Base-by-base conservation (phyloP, 441 rosid species). In the Brassica balearica region DNA sequence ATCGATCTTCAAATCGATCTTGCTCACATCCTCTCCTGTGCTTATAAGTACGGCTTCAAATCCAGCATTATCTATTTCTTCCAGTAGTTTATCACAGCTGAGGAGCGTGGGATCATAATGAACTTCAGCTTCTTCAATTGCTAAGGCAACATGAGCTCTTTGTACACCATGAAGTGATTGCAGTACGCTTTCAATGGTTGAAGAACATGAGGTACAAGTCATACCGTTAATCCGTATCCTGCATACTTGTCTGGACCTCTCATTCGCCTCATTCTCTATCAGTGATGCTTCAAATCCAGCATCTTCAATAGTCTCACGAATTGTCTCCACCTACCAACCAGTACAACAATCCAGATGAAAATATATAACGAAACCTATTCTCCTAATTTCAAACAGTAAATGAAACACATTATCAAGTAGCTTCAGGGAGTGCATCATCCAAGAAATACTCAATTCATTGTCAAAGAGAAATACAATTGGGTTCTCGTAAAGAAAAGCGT, bases 151-250 rank as follows among this genome's bases (percentile, higher is more conserved):
- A 71, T 81, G 96, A 53, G 89, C 97, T 58, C 85, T 91, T 23
- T 70, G 84, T 6, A 95, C 97, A 7, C 97, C 99, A 41, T 48
- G 68, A 75, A 90, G 70, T 8, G 81, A 82, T 87, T 84, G 88
- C 72, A 95, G 72, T 79, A 83, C 93, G 71, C 88, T 79, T 80
- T 95, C 99, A 7, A 89, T 81, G 3, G 96, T 88, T 23, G 94
- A 78, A 68, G 95, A 90, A 83, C 97, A 95, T 6, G 97, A 82
- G 20, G 97, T 86, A 83, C 99, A 90, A 15, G 96, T 89, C 97
- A 95, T 92, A 75, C 99, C 96, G 14, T 80, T 90, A 15, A 92
- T 87, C 34, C 84, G 86, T 9, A 95, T 85, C 4, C 92, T 80
- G 74, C 97, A 95, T 22, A 87, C 87, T 86, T 87, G 96, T 20